These are phyloP conservation scores for Carpinus fangiana DNA, from an alignment of 306 rosid species.

Conservation along the genomic window DNA sequence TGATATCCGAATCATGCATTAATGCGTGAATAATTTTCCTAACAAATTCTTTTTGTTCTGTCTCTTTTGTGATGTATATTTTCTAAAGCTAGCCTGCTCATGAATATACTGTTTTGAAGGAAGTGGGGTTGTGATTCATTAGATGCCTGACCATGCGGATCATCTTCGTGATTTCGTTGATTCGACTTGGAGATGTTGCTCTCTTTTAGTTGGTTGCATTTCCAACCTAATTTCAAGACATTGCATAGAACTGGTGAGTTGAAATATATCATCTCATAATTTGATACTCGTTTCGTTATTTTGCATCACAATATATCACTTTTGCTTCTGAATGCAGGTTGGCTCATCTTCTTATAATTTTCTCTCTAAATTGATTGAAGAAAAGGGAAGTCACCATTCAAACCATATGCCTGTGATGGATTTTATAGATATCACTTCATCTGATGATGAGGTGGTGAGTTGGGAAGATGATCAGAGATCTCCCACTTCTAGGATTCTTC, in stretches of 20 bases:
- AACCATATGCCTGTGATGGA: conserved; percentile 44
- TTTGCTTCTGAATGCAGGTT: conserved; percentile 42
- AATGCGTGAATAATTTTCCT: background rate
- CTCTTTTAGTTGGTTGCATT: conserved; percentile 44
- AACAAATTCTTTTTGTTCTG: background rate
- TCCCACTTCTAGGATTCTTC: conserved; percentile 49
- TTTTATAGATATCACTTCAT: conserved; percentile 69
- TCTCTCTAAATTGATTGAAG: conserved; percentile 37
- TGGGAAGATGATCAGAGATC: conserved; percentile 40
- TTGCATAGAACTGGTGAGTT: conserved; percentile 37
- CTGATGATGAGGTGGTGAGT: conserved; percentile 74
- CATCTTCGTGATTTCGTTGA: conserved; percentile 33
- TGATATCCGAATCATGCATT: background rate
- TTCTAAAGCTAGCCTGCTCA: conserved; percentile 7
- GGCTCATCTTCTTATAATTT: conserved; percentile 38
- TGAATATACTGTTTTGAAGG: conserved; percentile 28
- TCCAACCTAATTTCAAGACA: conserved; percentile 42
- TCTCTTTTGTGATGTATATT: background rate
- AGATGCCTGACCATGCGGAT: conserved; percentile 50
- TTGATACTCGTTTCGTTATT: conserved; percentile 7
- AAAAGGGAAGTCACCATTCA: conserved; percentile 28
- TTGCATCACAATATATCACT: conserved; percentile 26
- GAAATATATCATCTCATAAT: conserved; percentile 26
- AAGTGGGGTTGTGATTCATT: conserved; percentile 35
- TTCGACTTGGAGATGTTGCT: conserved; percentile 42